Evolutionary conservation across 1,139 yeast genomes (phyloP), one percentile per base, ranked within the genome.

Genomic region (Dujonia santamariae): DNA sequence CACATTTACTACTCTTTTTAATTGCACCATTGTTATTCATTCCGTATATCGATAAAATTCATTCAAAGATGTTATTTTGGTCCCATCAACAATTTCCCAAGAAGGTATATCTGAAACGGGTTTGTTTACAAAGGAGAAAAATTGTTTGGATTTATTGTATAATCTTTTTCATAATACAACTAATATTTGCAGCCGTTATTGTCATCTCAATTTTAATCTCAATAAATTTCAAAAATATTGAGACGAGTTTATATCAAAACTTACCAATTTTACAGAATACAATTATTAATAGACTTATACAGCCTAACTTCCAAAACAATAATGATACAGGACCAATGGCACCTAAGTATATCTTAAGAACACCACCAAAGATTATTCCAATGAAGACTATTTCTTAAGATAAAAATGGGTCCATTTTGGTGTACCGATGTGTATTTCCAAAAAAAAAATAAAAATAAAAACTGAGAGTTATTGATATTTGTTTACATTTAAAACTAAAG

Each of bases 11-110:
- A 11, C 57, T 85, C 31, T 72, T 78, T 38, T 50, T 68, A 3
- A 78, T 85, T 54, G 60, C 75, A 1, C 95, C 95, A 0, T 30
- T 82, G 1, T 54, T 85, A 21, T 58, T 83, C 24, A 53, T 85
- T 3, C 96, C 96, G 0, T 81, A 69, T 43, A 62, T 83, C 32
- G 71, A 65, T 36, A 53, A 49, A 26, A 50, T 57, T 47, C 72
- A 66, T 41, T 51, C 66, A 2, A 38, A 53, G 26, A 57, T 65
- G 59, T 37, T 65, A 13, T 61, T 65, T 38, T 66, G 72, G 72
- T 43, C 61, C 8, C 47, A 54, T 11, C 48, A 46, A 8, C 53
- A 61, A 34, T 44, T 55, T 3, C 51, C 52, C 8, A 59, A 59
- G 7, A 19, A 15, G 2, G 55, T 66, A 3, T 36, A 47, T 19